These are phyloP conservation scores for Ustilago esculenta DNA, from an alignment of 1,284 basidiomycete species.

Conservation along the genomic window DNA sequence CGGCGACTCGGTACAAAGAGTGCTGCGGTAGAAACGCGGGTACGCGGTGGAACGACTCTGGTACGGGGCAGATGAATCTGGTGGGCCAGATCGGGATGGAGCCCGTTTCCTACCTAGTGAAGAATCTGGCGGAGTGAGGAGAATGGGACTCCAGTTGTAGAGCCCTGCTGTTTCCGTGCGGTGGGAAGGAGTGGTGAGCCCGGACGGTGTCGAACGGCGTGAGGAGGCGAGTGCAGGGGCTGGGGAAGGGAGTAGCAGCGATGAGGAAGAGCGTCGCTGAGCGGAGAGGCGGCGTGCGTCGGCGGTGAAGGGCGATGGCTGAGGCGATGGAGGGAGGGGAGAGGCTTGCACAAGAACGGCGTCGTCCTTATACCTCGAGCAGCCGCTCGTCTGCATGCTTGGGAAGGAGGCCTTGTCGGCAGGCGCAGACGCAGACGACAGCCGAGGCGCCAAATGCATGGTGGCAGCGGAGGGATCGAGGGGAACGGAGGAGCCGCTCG, in stretches of 20 bases:
- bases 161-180: neutral
- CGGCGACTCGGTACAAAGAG: slow-evolving; percentile 17
- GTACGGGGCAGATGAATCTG: neutral
- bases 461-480: too few species aligned
- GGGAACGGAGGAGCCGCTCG: too few species aligned
- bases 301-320: slow-evolving; percentile 1
- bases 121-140: slow-evolving; percentile 20
- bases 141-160: slow-evolving; percentile 23
- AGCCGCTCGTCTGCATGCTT: neutral
- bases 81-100: neutral
- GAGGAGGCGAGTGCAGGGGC: neutral
- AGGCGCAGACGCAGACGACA: too few species aligned
- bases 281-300: neutral
- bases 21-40: slow-evolving; percentile 3
- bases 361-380: slow-evolving; percentile 1
- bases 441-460: too few species aligned
- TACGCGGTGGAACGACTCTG: neutral
- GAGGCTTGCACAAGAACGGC: neutral
- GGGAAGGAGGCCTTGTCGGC: neutral
- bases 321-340: neutral
- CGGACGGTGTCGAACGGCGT: neutral
- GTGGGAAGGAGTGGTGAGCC: neutral
- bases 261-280: neutral
- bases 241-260: neutral
- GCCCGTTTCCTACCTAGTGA: neutral